These are phyloP conservation scores for Viridothelium virens DNA, from an alignment of 495 filamentous ascomycete genomes.

Conservation along the genomic window DNA sequence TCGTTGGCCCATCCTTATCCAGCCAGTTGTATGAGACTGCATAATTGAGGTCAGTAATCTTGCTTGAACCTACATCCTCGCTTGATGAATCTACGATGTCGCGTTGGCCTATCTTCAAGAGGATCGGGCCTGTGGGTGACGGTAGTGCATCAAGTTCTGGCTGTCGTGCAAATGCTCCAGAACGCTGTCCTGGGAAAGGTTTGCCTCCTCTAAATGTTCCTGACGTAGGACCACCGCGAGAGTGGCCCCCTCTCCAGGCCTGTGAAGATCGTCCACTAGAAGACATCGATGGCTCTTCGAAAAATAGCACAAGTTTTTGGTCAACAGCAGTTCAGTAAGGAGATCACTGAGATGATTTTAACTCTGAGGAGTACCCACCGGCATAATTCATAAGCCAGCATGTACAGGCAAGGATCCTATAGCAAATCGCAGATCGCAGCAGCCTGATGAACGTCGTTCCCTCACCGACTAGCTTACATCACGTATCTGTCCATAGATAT, in stretches of 20 bases:
- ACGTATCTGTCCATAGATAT: not conserved
- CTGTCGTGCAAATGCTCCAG: slow-evolving; percentile 1
- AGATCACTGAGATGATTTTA: too few species aligned
- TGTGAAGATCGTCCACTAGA: not conserved
- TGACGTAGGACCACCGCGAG: not conserved
- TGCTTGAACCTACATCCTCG: not conserved
- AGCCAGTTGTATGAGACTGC: slow-evolving; percentile 53
- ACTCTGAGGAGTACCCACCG: too few species aligned
- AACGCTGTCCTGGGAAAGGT: too few species aligned
- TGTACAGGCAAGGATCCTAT: too few species aligned
- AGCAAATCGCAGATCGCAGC: too few species aligned
- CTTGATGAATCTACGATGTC: not conserved
- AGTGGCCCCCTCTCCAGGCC: not conserved
- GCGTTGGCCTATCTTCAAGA: not conserved
- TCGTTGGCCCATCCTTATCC: slow-evolving; percentile 33
- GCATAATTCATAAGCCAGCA: too few species aligned
- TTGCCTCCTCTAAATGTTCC: too few species aligned
- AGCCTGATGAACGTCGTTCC: too few species aligned
- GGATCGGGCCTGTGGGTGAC: not conserved
- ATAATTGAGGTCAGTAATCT: slow-evolving; percentile 32
- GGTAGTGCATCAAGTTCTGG: not conserved
- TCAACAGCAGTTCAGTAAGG: too few species aligned
- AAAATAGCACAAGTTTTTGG: too few species aligned
- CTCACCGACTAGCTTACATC: not conserved
- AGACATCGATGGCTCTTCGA: not conserved